Base-by-base conservation (phyloP, 345 rosid species). In the Eucalyptus shirleyi region DNA sequence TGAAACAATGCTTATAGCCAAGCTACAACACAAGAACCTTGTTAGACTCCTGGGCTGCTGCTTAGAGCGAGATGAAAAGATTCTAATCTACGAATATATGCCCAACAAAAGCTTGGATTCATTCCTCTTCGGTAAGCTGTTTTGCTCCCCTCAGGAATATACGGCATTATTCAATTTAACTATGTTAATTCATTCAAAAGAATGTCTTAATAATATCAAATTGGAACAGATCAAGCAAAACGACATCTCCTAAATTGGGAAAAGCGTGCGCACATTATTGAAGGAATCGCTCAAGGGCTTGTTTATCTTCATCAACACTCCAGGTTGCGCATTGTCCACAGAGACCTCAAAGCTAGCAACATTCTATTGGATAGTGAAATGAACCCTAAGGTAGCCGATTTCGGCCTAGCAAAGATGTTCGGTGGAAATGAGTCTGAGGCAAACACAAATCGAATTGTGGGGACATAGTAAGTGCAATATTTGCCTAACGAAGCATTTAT, bases 241-340 rank as follows among this genome's bases (percentile, higher is more conserved):
- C 89, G 90, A 37, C 59, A 28, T 50, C 6, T 88, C 18, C 53
- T 92, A 16, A 91, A 86, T 24, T 95, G 94, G 94, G 85, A 69
- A 80, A 89, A 8, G 77, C 89, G 93, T 30, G 59, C 77, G 11
- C 32, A 88, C 87, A 93, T 94, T 59, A 34, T 94, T 18, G 90
- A 86, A 47, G 95, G 95, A 40, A 93, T 94, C n/a, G 92, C 94
- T 19, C 88, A 90, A 87, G 95, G 96, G 67, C 94, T 92, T 87
- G 69, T 93, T 40, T 94, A 95, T 90, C 94, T 94, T 24, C 96
- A 94, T 86, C 94, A 94, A 32, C 93, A 94, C 56, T 94, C 96
- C 0, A 94, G 93, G 34, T 49, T 94, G 40, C 91, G 93, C 59
- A 92, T 94, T 9, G 91, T 94, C 23, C 97, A 92, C 55, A 91